phyloP scores from a whole-genome alignment of 345 rosid species.

The Acer negundo region DNA sequence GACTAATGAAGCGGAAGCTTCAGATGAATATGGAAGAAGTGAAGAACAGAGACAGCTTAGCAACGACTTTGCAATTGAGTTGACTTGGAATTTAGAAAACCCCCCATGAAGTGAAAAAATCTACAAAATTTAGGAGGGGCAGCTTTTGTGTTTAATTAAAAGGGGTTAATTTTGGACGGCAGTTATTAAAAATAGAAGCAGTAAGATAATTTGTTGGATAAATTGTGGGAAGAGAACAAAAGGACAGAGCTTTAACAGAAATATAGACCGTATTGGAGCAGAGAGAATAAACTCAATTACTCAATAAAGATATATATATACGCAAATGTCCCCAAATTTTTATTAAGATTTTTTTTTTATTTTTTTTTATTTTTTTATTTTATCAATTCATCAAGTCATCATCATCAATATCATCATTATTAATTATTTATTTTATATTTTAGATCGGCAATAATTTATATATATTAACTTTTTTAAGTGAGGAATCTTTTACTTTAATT shows the following conservation, averaged over 20 bases:
- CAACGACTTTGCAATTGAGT: constrained; percentile 7
- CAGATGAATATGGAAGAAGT: not conserved
- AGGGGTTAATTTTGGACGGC: not conserved
- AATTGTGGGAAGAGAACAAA: not conserved
- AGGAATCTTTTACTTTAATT: too few relatives aligned
- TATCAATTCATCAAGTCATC: too few relatives aligned
- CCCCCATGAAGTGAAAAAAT: not conserved
- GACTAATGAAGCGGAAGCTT: too few relatives aligned
- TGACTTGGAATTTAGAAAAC: not conserved
- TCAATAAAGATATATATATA: too few relatives aligned
- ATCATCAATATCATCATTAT: too few relatives aligned
- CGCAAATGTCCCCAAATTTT: too few relatives aligned
- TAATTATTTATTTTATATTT: too few relatives aligned
- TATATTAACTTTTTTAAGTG: too few relatives aligned
- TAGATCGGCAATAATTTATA: too few relatives aligned
- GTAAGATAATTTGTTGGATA: not conserved
- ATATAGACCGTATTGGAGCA: not conserved
- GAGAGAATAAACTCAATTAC: not conserved
- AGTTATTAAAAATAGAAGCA: not conserved
- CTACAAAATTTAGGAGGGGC: not conserved
- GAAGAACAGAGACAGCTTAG: too few relatives aligned
- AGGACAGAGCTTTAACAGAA: not conserved
- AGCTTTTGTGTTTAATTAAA: not conserved
- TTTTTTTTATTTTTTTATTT: too few relatives aligned
- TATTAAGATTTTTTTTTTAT: too few relatives aligned